Conservation (phyloP, 495 filamentous ascomycete species). For the Xylaria nigripes region DNA sequence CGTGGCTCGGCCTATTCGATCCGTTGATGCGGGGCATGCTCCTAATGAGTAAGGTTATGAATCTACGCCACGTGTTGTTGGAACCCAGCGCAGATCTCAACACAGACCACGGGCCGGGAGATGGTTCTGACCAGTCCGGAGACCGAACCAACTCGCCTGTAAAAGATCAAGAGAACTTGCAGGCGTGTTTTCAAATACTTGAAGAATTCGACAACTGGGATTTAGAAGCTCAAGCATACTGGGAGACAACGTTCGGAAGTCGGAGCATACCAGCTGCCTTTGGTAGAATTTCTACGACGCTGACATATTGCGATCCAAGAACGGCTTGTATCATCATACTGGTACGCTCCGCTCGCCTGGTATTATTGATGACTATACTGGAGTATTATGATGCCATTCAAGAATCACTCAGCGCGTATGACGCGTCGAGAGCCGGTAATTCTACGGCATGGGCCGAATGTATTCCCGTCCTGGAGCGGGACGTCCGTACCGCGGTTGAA, state of each 20-base stretch:
- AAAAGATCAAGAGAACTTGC: conserved; percentile 5
- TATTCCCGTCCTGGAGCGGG: conserved; percentile 8
- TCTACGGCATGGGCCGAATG: conserved; percentile 6
- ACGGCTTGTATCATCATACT: conserved; percentile 22
- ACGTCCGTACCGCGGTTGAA: conserved; percentile 10
- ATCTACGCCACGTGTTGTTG: conserved; percentile 10
- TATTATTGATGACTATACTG: conserved; percentile 20
- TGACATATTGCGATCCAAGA: conserved; percentile 14
- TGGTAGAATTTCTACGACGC: conserved; percentile 7
- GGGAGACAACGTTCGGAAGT: conserved; percentile 14
- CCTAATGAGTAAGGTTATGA: conserved; percentile 15
- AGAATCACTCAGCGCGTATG: not conserved
- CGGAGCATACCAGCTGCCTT: conserved; percentile 16
- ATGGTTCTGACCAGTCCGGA: not conserved
- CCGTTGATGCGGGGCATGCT: conserved; percentile 11
- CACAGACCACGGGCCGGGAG: not conserved
- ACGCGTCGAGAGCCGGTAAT: conserved; percentile 1
- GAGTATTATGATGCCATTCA: conserved; percentile 11
- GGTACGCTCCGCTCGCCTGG: conserved; percentile 14
- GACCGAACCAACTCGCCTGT: not conserved
- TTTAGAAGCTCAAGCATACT: conserved; percentile 16
- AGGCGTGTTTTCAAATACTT: conserved; percentile 14
- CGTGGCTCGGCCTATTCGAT: not conserved
- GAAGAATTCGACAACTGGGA: conserved; percentile 20
- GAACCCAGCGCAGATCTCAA: not conserved